Evolutionary conservation across 495 filamentous ascomycete species (phyloP), one percentile per base, ranked within the genome.

Genomic region (Penicillium soppii): DNA sequence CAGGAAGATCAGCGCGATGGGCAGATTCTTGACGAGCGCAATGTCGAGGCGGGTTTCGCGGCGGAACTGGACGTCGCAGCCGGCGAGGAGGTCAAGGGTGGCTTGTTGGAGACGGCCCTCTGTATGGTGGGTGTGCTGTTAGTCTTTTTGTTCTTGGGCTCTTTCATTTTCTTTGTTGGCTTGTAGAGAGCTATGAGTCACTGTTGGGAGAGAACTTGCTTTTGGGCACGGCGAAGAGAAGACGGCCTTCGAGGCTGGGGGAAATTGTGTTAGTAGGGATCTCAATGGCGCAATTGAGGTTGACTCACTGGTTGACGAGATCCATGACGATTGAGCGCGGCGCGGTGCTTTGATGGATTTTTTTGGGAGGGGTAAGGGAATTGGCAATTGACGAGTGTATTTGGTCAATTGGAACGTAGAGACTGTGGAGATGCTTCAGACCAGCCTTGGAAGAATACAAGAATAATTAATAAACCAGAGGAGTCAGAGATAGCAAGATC

Each of bases 141-240:
- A 64, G 59, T 23, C 19, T 23, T 50, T 30, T 23, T 10, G 45
- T 39, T 36, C 42, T 43, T 40, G 26, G 29, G 38, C 47, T 35
- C 29, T 21, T 47, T 44, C 38, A 27, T 43, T 40, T 29, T 53
- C 50, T 36, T 29, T 49, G 32, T 22, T 7, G 19, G 37, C 26
- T 38, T 25, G 16, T 1, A 32, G 7, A 46, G 3, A 20, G 23
- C 36, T 47, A 44, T 66, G 63, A 69, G 54, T 63, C 57, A 65
- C 51, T 47, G 35, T 13, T 32, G 53, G 38, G 45, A 50, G 49
- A 43, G 40, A 45, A 84, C 88, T 69, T 75, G 90, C 91, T 98
- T 75, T 98, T 98, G 37, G 94, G 94, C 17, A 97, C 90, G 50
- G 94, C 94, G 65, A 98, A 97, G 52, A 98, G 82, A 39, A 97